Base-by-base conservation (phyloP, 495 filamentous ascomycete genomes). In the Xylona heveae region DNA sequence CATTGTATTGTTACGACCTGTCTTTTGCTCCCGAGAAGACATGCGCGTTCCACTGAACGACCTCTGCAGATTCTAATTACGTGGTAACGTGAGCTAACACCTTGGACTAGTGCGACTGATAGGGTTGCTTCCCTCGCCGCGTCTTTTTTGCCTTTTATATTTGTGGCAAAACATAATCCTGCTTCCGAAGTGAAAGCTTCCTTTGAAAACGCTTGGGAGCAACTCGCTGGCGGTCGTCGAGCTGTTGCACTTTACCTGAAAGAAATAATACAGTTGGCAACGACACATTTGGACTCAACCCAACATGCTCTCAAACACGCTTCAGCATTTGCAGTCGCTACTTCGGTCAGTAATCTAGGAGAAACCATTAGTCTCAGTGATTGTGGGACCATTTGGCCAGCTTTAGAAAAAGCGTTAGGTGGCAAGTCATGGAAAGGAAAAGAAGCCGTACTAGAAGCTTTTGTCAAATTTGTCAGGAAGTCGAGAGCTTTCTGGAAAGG, bases 381-480 rank as follows among this genome's bases (percentile, higher is more conserved):
- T 27, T 58, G 77, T 19, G 57, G 64, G 42, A 54, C 60, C 7
- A 43, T 93, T 13, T 97, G 82, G 81, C 79, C 80, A 0, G 66
- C 71, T 0, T 57, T 91, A 15, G 78, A 92, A 26, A 76, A 72
- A 43, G 71, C 82, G 2, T 45, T 92, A 31, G 59, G 64, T 10
- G 74, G 90, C 14, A 94, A 90, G 54, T 91, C 82, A 3, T 97
- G 91, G 66, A 71, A 78, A 6, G 82, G 81, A 6, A 97, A 97
- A 52, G 88, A 94, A 50, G 72, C 67, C 35, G 70, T 95, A 29
- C 55, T 95, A n/a, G 61, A 70, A 35, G 74, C 78, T n/a, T 75
- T 91, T 48, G 73, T 79, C 8, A 68, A 66, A 35, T 83, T 93
- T 41, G 67, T 71, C 1, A 55, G 64, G 30, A 66, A 72, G 33